Evolutionary conservation across 257 asterid genomes (phyloP).

Genomic region (Penstemon davidsonii): DNA sequence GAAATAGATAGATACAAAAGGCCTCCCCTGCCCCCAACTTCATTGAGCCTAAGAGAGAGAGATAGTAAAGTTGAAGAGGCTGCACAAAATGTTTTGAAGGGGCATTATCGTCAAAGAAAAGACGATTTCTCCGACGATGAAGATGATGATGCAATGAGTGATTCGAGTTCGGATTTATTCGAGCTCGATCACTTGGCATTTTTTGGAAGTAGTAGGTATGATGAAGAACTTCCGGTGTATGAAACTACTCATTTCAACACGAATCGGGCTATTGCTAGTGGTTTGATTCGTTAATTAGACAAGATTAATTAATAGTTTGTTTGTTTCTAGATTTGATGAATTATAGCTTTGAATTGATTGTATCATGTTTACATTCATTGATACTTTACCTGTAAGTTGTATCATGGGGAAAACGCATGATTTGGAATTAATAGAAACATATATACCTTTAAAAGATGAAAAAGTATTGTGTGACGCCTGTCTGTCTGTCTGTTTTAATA

Average conservation of each 20-base stretch:
- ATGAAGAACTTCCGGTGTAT: conserved; percentile 83
- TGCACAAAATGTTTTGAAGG: conserved; percentile 22
- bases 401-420: conserved; percentile 36
- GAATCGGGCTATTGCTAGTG: conserved; percentile 53
- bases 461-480: no score
- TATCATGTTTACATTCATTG: conserved; percentile 17
- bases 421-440: conserved; percentile 38
- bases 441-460: conserved; percentile 36
- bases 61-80: conserved; percentile 30
- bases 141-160: conserved; percentile 58
- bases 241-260: conserved; percentile 63
- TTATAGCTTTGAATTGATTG: conserved; percentile 29
- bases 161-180: conserved; percentile 82
- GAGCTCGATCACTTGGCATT: conserved; percentile 69
- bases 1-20: conserved; percentile 23
- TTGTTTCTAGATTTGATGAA: neutral
- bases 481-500: no score
- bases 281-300: conserved; percentile 45
- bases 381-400: conserved; percentile 17
- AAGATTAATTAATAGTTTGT: conserved; percentile 11
- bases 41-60: conserved; percentile 23
- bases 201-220: conserved; percentile 47
- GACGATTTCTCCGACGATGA: conserved; percentile 32
- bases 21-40: conserved; percentile 35
- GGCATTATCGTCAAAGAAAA: conserved; percentile 16